phyloP scores from a whole-genome alignment of 2,329 filamentous ascomycete species.

The Myotisia sp. region DNA sequence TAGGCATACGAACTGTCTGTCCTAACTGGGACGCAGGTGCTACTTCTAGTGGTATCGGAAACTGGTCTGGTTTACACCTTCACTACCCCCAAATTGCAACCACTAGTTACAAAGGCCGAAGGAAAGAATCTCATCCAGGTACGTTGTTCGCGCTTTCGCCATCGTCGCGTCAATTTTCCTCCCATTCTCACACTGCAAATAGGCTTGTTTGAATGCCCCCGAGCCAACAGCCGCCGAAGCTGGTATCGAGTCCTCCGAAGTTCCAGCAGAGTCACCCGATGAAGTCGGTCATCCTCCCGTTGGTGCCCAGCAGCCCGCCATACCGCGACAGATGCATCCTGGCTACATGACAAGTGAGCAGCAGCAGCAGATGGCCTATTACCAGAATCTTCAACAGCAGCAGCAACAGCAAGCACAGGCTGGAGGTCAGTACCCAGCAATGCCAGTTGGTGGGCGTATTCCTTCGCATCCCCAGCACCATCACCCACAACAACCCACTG shows the following conservation, averaged over 20 bases:
- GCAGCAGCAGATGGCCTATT: conserved; percentile 67
- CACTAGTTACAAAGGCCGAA: conserved; percentile 93
- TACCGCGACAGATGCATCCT: conserved; percentile 45
- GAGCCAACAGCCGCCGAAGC: conserved; percentile 77
- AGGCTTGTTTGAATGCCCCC: conserved; percentile 94
- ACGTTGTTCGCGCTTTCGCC: conserved; percentile 25
- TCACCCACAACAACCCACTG: conserved; percentile 67
- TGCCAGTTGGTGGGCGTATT: conserved; percentile 65
- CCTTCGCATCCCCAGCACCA: conserved; percentile 72
- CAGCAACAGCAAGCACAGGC: conserved; percentile 53
- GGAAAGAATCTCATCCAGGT: conserved; percentile 99
- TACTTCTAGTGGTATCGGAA: conserved; percentile 91
- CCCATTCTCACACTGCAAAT: conserved; percentile 12
- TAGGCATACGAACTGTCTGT: conserved; percentile 96
- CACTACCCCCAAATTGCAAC: conserved; percentile 95
- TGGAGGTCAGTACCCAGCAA: conserved; percentile 55
- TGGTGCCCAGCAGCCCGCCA: conserved; percentile 55
- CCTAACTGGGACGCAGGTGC: conserved; percentile 91
- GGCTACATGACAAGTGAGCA: conserved; percentile 54
- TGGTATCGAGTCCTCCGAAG: conserved; percentile 59
- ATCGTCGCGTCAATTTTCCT: background rate
- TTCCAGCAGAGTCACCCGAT: conserved; percentile 72
- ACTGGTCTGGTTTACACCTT: conserved; percentile 97
- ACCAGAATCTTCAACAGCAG: conserved; percentile 63
- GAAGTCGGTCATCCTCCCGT: conserved; percentile 67